Evolutionary conservation across 2,329 filamentous ascomycete genomes (phyloP), one percentile per base, ranked within the genome.

Genomic region (Cladophialophora exuberans): DNA sequence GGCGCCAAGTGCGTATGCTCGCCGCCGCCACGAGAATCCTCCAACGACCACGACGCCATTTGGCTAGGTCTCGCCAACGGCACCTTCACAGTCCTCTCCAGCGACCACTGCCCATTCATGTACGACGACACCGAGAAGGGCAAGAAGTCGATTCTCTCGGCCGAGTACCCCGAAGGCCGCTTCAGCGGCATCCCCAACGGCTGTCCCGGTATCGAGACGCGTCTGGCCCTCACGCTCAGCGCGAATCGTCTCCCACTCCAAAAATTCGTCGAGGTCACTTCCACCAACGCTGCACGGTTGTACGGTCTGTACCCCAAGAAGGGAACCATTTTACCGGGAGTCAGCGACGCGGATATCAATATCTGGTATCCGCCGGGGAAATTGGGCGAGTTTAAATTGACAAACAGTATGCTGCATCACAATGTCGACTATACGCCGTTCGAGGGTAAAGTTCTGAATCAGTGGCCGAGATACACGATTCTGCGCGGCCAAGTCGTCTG

Each of bases 391-490:
- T 75, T 81, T 58, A 67, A 63, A 18, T 56, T 82, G 52, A 79
- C 69, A 35, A 83, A 85, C 62, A 70, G 72, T 6, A 78, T 79
- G 69, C 66, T 86, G 59, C 83, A 86, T 66, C 83, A 86, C 64
- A 75, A 81, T 56, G 78, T 83, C 2, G 83, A 86, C 63, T 84
- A 86, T 63, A 84, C 83, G 6, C 83, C 83, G 0, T 86, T 80
- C 61, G 83, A 86, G 65, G 82, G 83, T 0, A 74, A 73, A 44
- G 70, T 64, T n/a, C 64, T 86, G 35, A 74, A 73, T 23, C 82
- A 86, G 54, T 86, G 83, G 83, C 83, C 83, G 9, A 73, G 83
- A 17, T 85, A 80, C 63, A 85, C 82, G 0, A 72, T 86, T 6
- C 60, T 87, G 36, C 69, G 83, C 52, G 83, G 83, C 0, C 69